Evolutionary conservation across 164 flowering plant genomes (phyloP), one percentile per base, ranked within the genome.

Genomic region (Stephania cephalantha): DNA sequence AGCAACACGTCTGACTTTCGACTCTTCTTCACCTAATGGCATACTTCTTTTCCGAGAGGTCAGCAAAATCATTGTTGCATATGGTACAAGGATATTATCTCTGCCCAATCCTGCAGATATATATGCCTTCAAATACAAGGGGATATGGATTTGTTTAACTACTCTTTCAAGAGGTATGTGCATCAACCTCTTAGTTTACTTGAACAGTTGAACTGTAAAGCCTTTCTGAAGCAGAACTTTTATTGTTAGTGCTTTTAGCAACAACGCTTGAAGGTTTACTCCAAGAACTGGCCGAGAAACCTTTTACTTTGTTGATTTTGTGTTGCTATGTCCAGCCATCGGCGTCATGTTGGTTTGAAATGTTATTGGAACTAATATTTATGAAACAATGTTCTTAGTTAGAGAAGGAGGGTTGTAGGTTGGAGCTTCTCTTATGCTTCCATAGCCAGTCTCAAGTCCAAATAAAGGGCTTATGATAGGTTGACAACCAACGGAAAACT

Each of bases 31-130:
- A 74, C 97, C 97, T 18, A 94, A 94, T 83, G 98, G 99, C 74
- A 96, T 96, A 79, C 97, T 96, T 76, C 95, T 96, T 70, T 96
- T 96, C 82, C 94, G 99, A 46, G 99, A 96, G 90, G 93, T 94
- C 71, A 96, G 99, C 90, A 96, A 96, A 85, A 46, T 96, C 46
- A 81, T 92, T 70, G 95, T 96, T 71, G 94, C 93, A 52, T 96
- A 94, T 85, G 99, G 99, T 18, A 85, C 98, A 74, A 87, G 98
- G 79, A 86, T 92, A 73, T 81, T 94, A 65, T 82, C 97, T 71
- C 84, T 92, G 76, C 96, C 97, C 31, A 90, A 81, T 86, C 82
- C 78, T 74, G 85, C 94, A 22, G 99, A 92, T 78, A 84, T 92
- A 46, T 96, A 96, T 89, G 85, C 90, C 64, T 91, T 78, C 85